Percentiles rank a stretch among this genome's conserved stretches.
Conservation (phyloP, 306 rosid species). For the Calophaca sinica region DNA sequence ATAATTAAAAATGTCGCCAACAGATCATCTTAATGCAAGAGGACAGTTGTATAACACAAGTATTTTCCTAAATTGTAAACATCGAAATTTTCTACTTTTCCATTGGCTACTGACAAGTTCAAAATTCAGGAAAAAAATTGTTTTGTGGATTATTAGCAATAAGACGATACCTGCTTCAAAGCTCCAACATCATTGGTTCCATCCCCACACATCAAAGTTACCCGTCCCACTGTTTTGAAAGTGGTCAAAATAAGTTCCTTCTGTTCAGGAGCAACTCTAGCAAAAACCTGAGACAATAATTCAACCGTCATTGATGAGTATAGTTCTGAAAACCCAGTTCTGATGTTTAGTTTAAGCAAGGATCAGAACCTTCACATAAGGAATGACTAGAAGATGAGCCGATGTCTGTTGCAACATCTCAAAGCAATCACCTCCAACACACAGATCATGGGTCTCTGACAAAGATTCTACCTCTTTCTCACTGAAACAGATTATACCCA, state of each 20-base stretch:
- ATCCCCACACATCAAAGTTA: conserved; percentile 98
- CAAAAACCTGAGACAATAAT: conserved; percentile 78
- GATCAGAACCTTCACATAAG: conserved; percentile 76
- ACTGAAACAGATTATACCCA: conserved; percentile 55
- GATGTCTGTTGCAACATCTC: conserved; percentile 88
- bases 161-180: conserved; percentile 81
- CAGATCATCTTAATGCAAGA: conserved; percentile 16
- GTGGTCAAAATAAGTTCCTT: conserved; percentile 98
- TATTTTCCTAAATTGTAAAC: conserved; percentile 8
- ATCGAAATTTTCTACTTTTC: conserved; percentile 24
- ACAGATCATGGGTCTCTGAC: conserved; percentile 90
- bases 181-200: conserved; percentile 99
- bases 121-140: conserved; percentile 38
- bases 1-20: conserved; percentile 11
- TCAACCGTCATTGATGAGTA: conserved; percentile 41
- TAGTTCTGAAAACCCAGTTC: conserved; percentile 35
- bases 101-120: conserved; percentile 23
- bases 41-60: not conserved
- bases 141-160: conserved; percentile 14
- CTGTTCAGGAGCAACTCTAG: conserved; percentile 99
- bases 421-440: conserved; percentile 96
- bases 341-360: conserved; percentile 21
- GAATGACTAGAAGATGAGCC: conserved; percentile 79
- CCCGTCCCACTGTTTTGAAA: conserved; percentile 90
- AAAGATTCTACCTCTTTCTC: conserved; percentile 80